Base-by-base conservation (phyloP, 2,329 filamentous ascomycete species). In the Rugonectria rugulosa region DNA sequence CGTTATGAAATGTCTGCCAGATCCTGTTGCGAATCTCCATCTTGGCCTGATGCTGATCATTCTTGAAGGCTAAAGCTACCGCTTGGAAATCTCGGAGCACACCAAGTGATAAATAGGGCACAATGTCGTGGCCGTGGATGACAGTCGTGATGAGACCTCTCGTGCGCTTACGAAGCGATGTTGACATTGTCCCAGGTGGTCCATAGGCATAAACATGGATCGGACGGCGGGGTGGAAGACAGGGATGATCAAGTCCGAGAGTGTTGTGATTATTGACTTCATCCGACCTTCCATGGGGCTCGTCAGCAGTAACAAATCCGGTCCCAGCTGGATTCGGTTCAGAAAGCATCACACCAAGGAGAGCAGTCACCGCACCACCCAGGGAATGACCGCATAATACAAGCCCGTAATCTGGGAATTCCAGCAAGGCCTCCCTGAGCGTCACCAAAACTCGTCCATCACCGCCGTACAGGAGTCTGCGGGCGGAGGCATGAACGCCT, bases 121-220 rank as follows among this genome's bases (percentile, higher is more conserved):
- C 88, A 9, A 92, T 76, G 67, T 93, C 90, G 67, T 87, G 83
- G 15, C 88, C 87, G 64, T 92, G 88, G 10, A 92, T 83, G 5
- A 90, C 80, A 8, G 86, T 91, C 3, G 90, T 93, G 57, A 93
- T 88, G 7, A 93, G 79, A 2, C 88, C 89, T 12, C 88, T 81
- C 0, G 90, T 92, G 10, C 87, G 87, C 55, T 83, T 83, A 36
- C 89, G 84, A 7, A 93, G 79, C 2, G 86, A 83, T 0, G 88
- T 80, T 0, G 88, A 90, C 81, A 92, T 85, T 12, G 88, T 88
- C 0, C 88, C 84, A 0, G 89, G 89, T 2, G 89, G 87, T 0
- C 90, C 90, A 68, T 92, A 93, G 6, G 90, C 88, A 68, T 91
- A 93, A 11, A 92, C 90, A 64, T 93, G 90, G 17, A 92, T 88